Evolutionary conservation across 306 rosid species (phyloP).

Genomic region (Malus asiatica): DNA sequence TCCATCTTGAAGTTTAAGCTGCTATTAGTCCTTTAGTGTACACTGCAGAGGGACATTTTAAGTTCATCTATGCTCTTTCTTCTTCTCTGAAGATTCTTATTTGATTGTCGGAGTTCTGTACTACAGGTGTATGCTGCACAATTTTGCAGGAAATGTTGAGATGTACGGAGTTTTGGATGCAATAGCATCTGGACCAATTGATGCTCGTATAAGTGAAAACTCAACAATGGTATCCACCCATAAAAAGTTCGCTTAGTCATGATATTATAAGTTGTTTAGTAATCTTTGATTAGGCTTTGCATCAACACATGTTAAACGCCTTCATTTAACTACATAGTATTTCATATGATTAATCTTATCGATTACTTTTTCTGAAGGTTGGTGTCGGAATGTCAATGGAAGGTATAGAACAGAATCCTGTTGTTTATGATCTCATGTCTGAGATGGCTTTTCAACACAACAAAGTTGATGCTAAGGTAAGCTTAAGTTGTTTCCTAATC

Average conservation of each 20-base stretch:
- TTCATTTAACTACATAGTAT: background rate
- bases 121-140: conserved; percentile 94
- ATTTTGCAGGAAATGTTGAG: conserved; percentile 82
- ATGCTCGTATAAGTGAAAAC: conserved; percentile 63
- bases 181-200: conserved; percentile 78
- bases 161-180: conserved; percentile 81
- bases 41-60: background rate
- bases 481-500: background rate
- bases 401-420: conserved; percentile 88
- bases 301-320: background rate
- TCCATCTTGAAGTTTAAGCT: background rate
- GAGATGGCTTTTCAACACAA: conserved; percentile 78
- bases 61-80: background rate
- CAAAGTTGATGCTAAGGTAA: conserved; percentile 70
- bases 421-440: conserved; percentile 83
- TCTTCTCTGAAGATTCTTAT: background rate
- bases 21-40: background rate
- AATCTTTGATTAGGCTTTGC: background rate
- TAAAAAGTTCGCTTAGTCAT: background rate
- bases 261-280: conserved; percentile 15
- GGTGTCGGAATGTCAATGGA: conserved; percentile 97
- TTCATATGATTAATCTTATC: background rate
- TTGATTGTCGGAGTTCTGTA: conserved; percentile 14
- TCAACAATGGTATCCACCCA: conserved; percentile 62
- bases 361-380: conserved; percentile 37